Conservation (phyloP, 805 yeast genomes). For the Cyberlindnera euphorbiiphila region DNA sequence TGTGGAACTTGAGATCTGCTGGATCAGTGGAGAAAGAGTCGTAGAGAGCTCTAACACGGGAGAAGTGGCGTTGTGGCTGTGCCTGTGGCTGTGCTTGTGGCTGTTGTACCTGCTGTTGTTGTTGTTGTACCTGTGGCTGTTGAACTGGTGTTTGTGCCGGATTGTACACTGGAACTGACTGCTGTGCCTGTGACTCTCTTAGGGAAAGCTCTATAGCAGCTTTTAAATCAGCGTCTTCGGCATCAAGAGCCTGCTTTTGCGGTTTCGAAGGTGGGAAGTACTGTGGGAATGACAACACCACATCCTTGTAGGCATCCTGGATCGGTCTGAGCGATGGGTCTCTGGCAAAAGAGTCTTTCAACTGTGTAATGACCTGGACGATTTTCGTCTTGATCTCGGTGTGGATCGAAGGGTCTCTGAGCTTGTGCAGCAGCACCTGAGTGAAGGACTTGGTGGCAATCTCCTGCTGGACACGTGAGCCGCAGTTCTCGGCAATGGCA, state of each 20-base stretch:
- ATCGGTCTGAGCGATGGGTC: slow-evolving; percentile 79
- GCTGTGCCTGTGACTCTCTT: slow-evolving; percentile 22
- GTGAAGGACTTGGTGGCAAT: slow-evolving; percentile 58
- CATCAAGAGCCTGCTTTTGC: slow-evolving; percentile 45
- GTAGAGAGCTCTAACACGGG: slow-evolving; percentile 79
- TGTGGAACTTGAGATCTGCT: slow-evolving; percentile 81
- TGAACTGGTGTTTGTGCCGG: too few species aligned
- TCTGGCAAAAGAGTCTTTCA: slow-evolving; percentile 55
- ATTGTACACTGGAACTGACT: background rate
- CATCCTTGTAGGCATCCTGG: slow-evolving; percentile 52
- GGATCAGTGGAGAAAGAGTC: slow-evolving; percentile 75
- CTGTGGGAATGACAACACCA: slow-evolving; percentile 41
- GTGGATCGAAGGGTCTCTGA: slow-evolving; percentile 57
- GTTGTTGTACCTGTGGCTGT: slow-evolving; percentile 16
- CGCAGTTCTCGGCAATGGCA: slow-evolving; percentile 74
- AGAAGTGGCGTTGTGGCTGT: slow-evolving; percentile 32
- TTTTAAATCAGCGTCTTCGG: slow-evolving; percentile 78
- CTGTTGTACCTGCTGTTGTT: slow-evolving; percentile 17
- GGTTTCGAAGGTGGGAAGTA: slow-evolving; percentile 52
- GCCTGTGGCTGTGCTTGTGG: slow-evolving; percentile 18
- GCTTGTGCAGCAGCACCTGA: slow-evolving; percentile 42
- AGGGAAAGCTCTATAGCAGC: slow-evolving; percentile 72
- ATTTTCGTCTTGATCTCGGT: slow-evolving; percentile 60
- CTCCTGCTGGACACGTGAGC: slow-evolving; percentile 60
- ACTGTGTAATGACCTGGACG: slow-evolving; percentile 63